These are phyloP conservation scores for Blastocystis sp. DNA, from an alignment of 352 stramenopile genomes.

Conservation along the genomic window DNA sequence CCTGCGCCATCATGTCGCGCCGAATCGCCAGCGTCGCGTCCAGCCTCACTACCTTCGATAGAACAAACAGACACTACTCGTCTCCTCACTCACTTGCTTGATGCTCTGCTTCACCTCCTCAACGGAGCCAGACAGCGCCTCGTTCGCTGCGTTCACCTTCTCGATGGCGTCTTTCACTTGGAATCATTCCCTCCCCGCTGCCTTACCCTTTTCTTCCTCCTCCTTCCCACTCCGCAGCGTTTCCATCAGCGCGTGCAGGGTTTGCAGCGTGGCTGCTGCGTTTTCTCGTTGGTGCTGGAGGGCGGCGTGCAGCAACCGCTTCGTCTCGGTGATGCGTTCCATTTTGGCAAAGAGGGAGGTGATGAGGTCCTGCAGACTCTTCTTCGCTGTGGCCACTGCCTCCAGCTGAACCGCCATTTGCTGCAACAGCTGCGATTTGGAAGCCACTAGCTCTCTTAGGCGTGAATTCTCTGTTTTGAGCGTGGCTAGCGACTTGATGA, in stretches of 20 bases:
- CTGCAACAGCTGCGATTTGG: slow-evolving; percentile 35
- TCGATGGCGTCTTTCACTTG: background rate
- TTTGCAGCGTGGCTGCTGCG: background rate
- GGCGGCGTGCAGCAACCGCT: background rate
- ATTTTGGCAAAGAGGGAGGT: slow-evolving; percentile 22
- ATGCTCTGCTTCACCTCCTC: background rate
- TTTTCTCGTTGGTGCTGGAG: slow-evolving; percentile 23
- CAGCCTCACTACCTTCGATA: background rate
- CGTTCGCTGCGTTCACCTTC: background rate
- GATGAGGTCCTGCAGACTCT: slow-evolving; percentile 34
- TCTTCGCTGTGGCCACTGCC: slow-evolving; percentile 2
- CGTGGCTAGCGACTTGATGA: slow-evolving; percentile 56
- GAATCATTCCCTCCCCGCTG: background rate
- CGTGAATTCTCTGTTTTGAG: slow-evolving; percentile 65
- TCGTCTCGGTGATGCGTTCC: slow-evolving; percentile 13
- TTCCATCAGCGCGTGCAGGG: background rate
- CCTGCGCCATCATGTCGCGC: background rate
- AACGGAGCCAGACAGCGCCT: background rate
- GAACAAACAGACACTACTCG: background rate
- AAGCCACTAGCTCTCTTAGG: slow-evolving; percentile 29
- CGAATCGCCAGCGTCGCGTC: background rate
- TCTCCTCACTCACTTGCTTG: background rate
- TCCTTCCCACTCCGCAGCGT: background rate
- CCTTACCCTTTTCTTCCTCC: background rate
- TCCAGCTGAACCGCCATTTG: slow-evolving; percentile 46